These are phyloP conservation scores for Pleoardoris graminearum DNA, from an alignment of 2,329 filamentous ascomycete species.

Conservation along the genomic window DNA sequence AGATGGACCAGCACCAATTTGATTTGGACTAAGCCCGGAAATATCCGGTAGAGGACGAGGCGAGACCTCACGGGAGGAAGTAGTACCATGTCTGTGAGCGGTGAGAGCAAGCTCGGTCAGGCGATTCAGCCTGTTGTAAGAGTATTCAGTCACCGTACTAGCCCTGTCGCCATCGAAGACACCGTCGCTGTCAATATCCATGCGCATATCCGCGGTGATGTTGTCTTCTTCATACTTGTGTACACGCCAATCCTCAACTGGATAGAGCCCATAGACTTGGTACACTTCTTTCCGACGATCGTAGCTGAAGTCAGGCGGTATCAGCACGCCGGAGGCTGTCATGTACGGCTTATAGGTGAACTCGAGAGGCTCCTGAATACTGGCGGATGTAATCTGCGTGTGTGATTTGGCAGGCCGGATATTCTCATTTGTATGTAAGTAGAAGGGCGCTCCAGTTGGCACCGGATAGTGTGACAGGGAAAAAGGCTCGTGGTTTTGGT, in stretches of 20 bases:
- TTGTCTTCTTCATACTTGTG: not conserved
- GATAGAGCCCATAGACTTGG: not conserved
- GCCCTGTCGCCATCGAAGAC: not conserved
- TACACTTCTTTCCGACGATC: not conserved
- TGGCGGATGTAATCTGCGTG: not conserved
- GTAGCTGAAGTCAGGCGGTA: constrained; percentile 1
- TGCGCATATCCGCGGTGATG: too few relatives aligned
- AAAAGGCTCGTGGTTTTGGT: not conserved
- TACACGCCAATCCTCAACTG: too few relatives aligned
- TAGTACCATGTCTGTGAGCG: not conserved
- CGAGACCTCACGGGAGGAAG: too few relatives aligned
- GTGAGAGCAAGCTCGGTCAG: not conserved
- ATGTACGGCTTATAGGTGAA: not conserved
- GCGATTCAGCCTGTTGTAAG: not conserved
- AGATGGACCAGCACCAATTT: too few relatives aligned
- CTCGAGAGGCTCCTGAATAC: not conserved
- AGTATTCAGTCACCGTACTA: not conserved
- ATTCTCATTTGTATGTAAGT: not conserved
- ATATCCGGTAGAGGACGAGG: not conserved
- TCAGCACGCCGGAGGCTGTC: not conserved
- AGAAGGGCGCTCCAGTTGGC: not conserved
- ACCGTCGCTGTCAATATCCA: too few relatives aligned
- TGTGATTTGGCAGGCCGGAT: not conserved
- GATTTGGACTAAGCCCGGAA: too few relatives aligned
- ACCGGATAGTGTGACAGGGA: not conserved